Percentiles rank a stretch among this genome's conserved stretches.
phyloP scores from a whole-genome alignment of 805 yeast species.

The Metschnikowia gruessii region DNA sequence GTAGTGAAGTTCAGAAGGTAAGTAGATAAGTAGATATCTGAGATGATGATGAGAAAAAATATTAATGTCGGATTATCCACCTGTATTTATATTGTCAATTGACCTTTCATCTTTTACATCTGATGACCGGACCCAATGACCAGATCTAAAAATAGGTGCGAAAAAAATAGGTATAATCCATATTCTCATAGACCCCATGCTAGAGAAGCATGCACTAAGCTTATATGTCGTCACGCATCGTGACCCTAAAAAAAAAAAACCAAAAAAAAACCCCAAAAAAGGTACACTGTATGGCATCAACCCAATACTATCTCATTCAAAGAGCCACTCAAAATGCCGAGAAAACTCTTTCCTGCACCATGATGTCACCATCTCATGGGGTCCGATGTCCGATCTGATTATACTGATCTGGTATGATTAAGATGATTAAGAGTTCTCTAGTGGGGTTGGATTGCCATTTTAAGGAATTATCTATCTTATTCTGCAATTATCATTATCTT shows the following conservation, averaged over 20 bases:
- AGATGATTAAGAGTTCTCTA: no score
- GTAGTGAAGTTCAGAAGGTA: not conserved
- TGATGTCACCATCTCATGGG: no score
- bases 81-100: not conserved
- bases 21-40: not conserved
- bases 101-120: not conserved
- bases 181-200: not conserved
- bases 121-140: not conserved
- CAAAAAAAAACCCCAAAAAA: no score
- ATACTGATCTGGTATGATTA: no score
- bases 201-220: not conserved
- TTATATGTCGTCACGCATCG: not conserved
- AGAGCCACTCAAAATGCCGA: no score
- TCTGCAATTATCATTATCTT: no score
- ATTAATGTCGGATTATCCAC: not conserved
- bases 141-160: conserved; percentile 1
- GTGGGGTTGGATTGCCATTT: no score
- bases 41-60: not conserved
- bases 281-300: no score
- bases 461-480: no score
- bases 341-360: no score
- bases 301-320: no score
- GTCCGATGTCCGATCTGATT: no score
- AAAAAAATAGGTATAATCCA: not conserved
- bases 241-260: not conserved